Evolutionary conservation across 768 basidiomycete genomes (phyloP), one percentile per base, ranked within the genome.

Genomic region (Boletus bicolor): DNA sequence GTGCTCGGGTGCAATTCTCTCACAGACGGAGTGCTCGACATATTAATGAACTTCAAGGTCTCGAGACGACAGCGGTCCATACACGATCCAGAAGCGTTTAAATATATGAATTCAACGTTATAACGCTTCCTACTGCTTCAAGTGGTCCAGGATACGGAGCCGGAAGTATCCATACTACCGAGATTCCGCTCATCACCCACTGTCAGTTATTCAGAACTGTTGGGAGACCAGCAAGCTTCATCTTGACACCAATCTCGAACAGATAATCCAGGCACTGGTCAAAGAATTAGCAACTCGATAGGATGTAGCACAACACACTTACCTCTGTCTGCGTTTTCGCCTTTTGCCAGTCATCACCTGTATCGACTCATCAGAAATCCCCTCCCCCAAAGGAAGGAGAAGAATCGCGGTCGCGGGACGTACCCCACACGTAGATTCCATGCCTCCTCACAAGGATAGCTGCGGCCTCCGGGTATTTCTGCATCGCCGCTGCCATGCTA

Each of bases 271-370:
- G 79, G 69, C 93, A 95, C 86, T 90, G 61, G 15, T 56, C 1
- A 41, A 36, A 50, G 39, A 4, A 12, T 10, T 19, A 50, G 15
- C 32, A 26, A 21, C 26, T 5, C 14, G 19, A 34, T 7, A n/a
- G 5, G 32, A 46, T 21, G n/a, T 15, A 47, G n/a, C 17, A 12
- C n/a, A 35, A 8, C 12, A 17, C 17, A 37, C 50, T 49, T 41
- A 85, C 87, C 79, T 93, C 91, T 1, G 89, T 84, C 65, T 93
- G 91, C 0, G 90, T 90, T 73, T 93, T 93, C 9, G 91, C 91
- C 67, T 89, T 91, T 71, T 91, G 83, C 91, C 91, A 93, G 66
- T 89, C 82, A 45, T 77, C 67, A 19, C 80, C 83, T 84, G 55
- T 42, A 46, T 19, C 43, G 4, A 50, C 19, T 19, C 41, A 60